These are phyloP conservation scores for Forsythia viridissima DNA, from an alignment of 257 asterid species.

Conservation along the genomic window DNA sequence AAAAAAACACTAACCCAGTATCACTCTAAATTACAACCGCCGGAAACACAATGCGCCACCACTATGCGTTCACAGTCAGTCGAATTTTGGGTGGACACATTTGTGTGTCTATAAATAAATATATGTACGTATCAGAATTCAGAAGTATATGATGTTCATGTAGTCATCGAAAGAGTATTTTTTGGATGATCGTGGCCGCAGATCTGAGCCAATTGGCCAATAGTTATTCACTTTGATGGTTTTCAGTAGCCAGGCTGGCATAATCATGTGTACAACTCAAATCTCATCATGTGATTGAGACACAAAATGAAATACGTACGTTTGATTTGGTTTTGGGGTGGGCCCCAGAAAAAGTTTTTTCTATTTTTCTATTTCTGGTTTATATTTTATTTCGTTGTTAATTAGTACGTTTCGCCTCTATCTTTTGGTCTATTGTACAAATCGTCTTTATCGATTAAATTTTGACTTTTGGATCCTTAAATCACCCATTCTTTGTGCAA, in stretches of 20 bases:
- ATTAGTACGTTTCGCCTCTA: too few species aligned
- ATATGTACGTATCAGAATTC: neutral
- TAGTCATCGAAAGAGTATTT: too few species aligned
- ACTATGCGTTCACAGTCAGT: neutral
- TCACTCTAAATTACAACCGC: conserved; percentile 14
- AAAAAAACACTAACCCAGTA: conserved; percentile 28
- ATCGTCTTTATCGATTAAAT: too few species aligned
- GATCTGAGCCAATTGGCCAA: conserved; percentile 35
- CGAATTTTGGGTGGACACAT: neutral
- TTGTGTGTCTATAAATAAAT: neutral
- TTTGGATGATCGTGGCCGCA: conserved; percentile 45
- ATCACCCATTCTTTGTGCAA: too few species aligned
- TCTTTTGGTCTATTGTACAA: too few species aligned
- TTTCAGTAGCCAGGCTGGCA: conserved; percentile 45
- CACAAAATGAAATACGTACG: neutral
- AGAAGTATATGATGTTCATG: neutral
- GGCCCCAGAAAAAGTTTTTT: neutral
- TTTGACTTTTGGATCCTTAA: too few species aligned
- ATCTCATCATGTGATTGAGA: conserved; percentile 28
- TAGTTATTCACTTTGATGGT: conserved; percentile 19
- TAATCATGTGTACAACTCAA: conserved; percentile 30
- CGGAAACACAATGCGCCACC: conserved; percentile 2
- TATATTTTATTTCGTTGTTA: too few species aligned
- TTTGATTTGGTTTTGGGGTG: neutral
- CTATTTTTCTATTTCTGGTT: neutral